Evolutionary conservation across 2,329 filamentous ascomycete species (phyloP).

Genomic region (Paracamarosporium sp.): DNA sequence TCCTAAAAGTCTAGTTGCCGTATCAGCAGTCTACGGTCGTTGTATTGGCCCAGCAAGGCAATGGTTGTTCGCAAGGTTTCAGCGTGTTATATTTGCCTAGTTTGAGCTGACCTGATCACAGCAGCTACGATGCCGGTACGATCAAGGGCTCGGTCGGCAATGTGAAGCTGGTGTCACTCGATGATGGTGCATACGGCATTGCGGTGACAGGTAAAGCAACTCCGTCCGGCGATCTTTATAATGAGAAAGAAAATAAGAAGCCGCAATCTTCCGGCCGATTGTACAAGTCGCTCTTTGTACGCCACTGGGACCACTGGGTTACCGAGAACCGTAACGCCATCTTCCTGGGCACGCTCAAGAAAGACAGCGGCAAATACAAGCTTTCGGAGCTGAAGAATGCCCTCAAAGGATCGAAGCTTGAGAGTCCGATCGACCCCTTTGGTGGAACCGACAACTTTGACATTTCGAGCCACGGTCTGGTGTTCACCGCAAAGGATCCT

Average conservation of each 20-base stretch:
- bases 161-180: slow-evolving; percentile 53
- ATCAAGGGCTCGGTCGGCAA: slow-evolving; percentile 57
- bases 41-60: background rate
- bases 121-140: slow-evolving; percentile 50
- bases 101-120: slow-evolving; percentile 15
- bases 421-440: slow-evolving; percentile 77
- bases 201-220: slow-evolving; percentile 67
- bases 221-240: slow-evolving; percentile 73
- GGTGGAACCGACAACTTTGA: slow-evolving; percentile 84
- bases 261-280: slow-evolving; percentile 70
- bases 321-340: slow-evolving; percentile 73
- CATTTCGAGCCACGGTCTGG: slow-evolving; percentile 68
- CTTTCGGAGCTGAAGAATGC: slow-evolving; percentile 66
- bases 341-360: slow-evolving; percentile 70
- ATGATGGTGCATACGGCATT: slow-evolving; percentile 49
- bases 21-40: background rate
- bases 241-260: slow-evolving; percentile 66
- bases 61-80: background rate
- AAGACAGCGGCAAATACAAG: slow-evolving; percentile 36
- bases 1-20: background rate
- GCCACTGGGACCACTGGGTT: slow-evolving; percentile 83
- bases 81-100: too few species aligned
- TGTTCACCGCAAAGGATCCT: slow-evolving; percentile 79
- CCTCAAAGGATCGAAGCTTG: slow-evolving; percentile 64
- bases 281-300: slow-evolving; percentile 77